These are phyloP conservation scores for Mycena sanguinolenta DNA, from an alignment of 768 basidiomycete species.

Conservation along the genomic window DNA sequence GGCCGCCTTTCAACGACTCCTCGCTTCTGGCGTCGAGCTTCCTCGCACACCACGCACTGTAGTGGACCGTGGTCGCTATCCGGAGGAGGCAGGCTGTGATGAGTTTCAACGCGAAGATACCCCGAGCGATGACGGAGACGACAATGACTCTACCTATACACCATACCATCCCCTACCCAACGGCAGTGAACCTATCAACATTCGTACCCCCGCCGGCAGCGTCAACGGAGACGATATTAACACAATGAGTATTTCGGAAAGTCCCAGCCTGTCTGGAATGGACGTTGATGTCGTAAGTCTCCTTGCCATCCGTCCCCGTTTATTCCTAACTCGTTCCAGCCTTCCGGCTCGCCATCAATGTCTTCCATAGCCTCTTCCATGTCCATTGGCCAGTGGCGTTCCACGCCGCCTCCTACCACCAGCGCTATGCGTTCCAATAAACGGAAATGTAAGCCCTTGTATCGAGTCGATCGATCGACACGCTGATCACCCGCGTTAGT, in stretches of 20 bases:
- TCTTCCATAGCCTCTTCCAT: conserved; percentile 59
- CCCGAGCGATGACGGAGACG: conserved; percentile 81
- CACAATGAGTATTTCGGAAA: conserved; percentile 69
- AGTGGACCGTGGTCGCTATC: conserved; percentile 83
- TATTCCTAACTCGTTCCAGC: conserved; percentile 50
- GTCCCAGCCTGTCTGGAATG: conserved; percentile 71
- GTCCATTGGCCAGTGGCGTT: conserved; percentile 77
- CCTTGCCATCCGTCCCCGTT: conserved; percentile 31
- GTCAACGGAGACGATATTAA: conserved; percentile 77
- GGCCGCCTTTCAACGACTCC: conserved; percentile 85
- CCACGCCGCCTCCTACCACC: conserved; percentile 85
- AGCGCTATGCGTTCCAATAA: conserved; percentile 85
- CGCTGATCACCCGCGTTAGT: conserved; percentile 56
- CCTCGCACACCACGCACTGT: conserved; percentile 78
- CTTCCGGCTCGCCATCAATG: conserved; percentile 73
- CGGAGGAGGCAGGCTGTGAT: conserved; percentile 82
- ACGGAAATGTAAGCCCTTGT: conserved; percentile 73
- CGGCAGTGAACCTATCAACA: conserved; percentile 71
- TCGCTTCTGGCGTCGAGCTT: conserved; percentile 79
- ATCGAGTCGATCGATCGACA: conserved; percentile 21
- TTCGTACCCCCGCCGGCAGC: conserved; percentile 71
- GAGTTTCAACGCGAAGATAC: conserved; percentile 73
- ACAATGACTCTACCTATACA: conserved; percentile 67
- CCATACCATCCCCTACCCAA: conserved; percentile 59
- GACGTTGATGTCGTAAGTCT: conserved; percentile 80